Percentiles rank a stretch among this genome's conserved stretches.
These are phyloP conservation scores for Cucumis cinereus DNA, from an alignment of 306 rosid species.

Conservation along the genomic window DNA sequence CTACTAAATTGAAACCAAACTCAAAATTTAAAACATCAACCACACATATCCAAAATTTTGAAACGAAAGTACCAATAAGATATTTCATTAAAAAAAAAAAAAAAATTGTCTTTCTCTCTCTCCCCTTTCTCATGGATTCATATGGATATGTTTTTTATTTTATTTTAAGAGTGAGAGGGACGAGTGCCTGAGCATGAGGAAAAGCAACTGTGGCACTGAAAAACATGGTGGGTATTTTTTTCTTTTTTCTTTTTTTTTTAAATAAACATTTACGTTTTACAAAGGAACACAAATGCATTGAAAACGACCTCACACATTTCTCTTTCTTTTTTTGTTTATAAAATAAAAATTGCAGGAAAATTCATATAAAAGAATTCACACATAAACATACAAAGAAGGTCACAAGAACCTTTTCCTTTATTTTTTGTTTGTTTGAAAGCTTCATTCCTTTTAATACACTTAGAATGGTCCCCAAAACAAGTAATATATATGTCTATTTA, in stretches of 20 bases:
- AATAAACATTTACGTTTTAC: conserved; percentile 22
- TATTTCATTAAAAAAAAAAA: no score
- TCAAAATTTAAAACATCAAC: no score
- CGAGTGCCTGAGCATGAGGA: conserved; percentile 35
- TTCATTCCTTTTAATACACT: neutral
- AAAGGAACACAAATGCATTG: conserved; percentile 39
- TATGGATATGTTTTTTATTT: neutral
- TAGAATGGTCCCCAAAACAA: conserved; percentile 1
- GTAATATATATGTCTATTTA: neutral
- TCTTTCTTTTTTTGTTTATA: neutral
- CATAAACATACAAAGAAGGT: neutral
- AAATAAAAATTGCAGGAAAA: no score
- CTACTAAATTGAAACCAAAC: no score
- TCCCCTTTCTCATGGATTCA: neutral
- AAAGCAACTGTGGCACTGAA: conserved; percentile 92
- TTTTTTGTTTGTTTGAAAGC: neutral
- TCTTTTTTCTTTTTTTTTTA: neutral
- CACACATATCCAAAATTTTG: no score
- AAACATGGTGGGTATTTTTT: conserved; percentile 58
- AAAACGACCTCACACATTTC: conserved; percentile 53
- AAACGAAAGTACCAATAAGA: no score
- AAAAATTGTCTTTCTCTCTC: no score
- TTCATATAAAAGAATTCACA: neutral
- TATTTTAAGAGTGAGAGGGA: conserved; percentile 43
- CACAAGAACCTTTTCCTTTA: neutral